A percentile compares a stretch with the other conserved stretches of the same genome.
These are phyloP conservation scores for Ceratocystis destructans DNA, from an alignment of 2,329 filamentous ascomycete genomes.

Conservation along the genomic window DNA sequence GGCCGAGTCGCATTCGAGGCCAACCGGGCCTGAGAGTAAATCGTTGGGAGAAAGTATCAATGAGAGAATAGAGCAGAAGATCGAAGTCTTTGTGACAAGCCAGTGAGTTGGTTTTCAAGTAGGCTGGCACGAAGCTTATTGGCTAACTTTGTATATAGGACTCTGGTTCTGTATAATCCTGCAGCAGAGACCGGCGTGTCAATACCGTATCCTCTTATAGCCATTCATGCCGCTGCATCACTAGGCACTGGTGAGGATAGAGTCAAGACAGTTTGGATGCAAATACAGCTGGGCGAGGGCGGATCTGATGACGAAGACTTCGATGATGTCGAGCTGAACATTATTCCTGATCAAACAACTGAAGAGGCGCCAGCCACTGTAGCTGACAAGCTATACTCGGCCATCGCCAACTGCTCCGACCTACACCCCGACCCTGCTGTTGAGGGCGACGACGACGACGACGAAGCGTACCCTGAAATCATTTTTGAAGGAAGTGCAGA, in stretches of 20 bases:
- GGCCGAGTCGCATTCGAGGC: slow-evolving; percentile 25
- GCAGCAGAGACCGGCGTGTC: slow-evolving; percentile 45
- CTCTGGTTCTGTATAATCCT: slow-evolving; percentile 50
- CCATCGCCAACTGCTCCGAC: slow-evolving; percentile 61
- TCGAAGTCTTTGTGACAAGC: slow-evolving; percentile 47
- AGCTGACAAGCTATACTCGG: slow-evolving; percentile 44
- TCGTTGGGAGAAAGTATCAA: slow-evolving; percentile 27
- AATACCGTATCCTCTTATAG: slow-evolving; percentile 61
- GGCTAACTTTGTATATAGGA: slow-evolving; percentile 21
- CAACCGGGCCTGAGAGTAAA: slow-evolving; percentile 24
- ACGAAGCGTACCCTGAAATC: slow-evolving; percentile 31
- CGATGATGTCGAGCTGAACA: slow-evolving; percentile 53
- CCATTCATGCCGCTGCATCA: slow-evolving; percentile 57
- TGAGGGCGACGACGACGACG: slow-evolving; percentile 44
- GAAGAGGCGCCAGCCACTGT: slow-evolving; percentile 23
- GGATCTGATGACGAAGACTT: slow-evolving; percentile 42
- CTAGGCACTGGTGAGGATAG: slow-evolving; percentile 28
- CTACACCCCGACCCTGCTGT: slow-evolving; percentile 57
- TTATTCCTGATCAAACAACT: slow-evolving; percentile 37
- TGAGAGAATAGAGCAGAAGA: slow-evolving; percentile 32
- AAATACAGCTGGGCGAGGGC: slow-evolving; percentile 49
- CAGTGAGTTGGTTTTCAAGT: slow-evolving; percentile 31
- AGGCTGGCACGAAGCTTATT: background rate
- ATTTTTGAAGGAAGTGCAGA: slow-evolving; percentile 41
- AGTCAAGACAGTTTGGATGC: slow-evolving; percentile 48